Conservation (phyloP, 176 grass and related monocot species). For the Juncus inflexus region DNA sequence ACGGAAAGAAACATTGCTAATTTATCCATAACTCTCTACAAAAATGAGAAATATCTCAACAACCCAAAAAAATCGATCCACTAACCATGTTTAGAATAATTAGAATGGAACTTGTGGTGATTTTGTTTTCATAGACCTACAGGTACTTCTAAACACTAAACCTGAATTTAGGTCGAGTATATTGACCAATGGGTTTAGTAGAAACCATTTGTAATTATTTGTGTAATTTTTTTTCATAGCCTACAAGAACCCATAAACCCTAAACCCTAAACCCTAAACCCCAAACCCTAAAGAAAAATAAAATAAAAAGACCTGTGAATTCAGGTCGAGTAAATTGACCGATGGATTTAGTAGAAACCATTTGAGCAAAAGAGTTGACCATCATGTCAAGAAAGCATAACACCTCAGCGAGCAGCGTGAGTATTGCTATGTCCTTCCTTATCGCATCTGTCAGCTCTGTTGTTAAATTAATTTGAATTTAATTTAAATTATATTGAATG, state of each 20-base stretch:
- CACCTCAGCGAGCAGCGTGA: conserved; percentile 82
- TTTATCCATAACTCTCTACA: not conserved
- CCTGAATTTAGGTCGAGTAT: too few relatives aligned
- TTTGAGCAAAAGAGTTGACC: conserved; percentile 94
- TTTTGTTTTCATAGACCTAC: not conserved
- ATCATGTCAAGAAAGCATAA: conserved; percentile 91
- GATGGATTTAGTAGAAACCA: conserved; percentile 77
- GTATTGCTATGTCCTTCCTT: conserved; percentile 66
- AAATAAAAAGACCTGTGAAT: conserved; percentile 51
- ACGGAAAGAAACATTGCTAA: not conserved
- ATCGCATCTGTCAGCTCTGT: conserved; percentile 74
- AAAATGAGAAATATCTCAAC: not conserved
- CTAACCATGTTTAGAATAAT: too few relatives aligned
- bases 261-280: too few relatives aligned
- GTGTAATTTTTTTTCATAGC: not conserved
- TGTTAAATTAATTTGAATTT: too few relatives aligned
- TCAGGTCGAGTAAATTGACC: conserved; percentile 80
- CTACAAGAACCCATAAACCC: too few relatives aligned
- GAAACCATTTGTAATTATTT: too few relatives aligned
- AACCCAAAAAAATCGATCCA: too few relatives aligned
- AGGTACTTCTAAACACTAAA: too few relatives aligned
- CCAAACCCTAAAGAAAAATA: too few relatives aligned
- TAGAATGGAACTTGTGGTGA: not conserved
- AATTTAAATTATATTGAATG: too few relatives aligned
- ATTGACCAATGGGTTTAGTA: too few relatives aligned